Evolutionary conservation across 1,284 basidiomycete species (phyloP).

Genomic region (Boletus albobrunnescens): DNA sequence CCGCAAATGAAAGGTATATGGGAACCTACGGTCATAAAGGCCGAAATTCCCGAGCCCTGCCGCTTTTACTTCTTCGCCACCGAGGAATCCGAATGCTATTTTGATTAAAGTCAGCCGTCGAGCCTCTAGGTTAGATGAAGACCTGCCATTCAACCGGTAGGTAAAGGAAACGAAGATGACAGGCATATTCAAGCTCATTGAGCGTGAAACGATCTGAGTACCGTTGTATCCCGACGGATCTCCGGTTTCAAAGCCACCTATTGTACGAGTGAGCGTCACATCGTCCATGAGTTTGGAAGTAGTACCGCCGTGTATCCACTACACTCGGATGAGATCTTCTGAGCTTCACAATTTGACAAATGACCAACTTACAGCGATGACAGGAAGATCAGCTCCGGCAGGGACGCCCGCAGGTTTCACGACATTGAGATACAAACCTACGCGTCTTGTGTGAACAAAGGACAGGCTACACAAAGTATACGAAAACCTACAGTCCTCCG

Average conservation of each 20-base stretch:
- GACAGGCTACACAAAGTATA: too few relatives aligned
- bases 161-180: conserved; percentile 35
- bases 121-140: neutral
- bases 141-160: conserved; percentile 31
- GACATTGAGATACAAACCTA: conserved; percentile 19
- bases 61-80: neutral
- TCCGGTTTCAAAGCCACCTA: conserved; percentile 16
- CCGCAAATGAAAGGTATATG: neutral
- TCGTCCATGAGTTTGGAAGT: neutral
- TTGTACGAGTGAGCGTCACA: neutral
- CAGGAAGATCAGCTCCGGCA: conserved; percentile 13
- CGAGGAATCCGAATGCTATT: conserved; percentile 25
- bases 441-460: neutral
- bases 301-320: conserved; percentile 21
- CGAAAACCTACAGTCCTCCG: conserved; percentile 2
- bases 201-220: conserved; percentile 25
- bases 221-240: conserved; percentile 22
- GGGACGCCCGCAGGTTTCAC: conserved; percentile 13
- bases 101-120: neutral
- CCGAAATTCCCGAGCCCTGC: conserved; percentile 1
- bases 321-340: neutral
- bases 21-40: neutral
- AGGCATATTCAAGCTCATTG: conserved; percentile 20
- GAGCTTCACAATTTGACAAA: neutral
- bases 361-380: conserved; percentile 18